Conservation (phyloP, 768 basidiomycete genomes). For the Rhizopogon vinicolor region DNA sequence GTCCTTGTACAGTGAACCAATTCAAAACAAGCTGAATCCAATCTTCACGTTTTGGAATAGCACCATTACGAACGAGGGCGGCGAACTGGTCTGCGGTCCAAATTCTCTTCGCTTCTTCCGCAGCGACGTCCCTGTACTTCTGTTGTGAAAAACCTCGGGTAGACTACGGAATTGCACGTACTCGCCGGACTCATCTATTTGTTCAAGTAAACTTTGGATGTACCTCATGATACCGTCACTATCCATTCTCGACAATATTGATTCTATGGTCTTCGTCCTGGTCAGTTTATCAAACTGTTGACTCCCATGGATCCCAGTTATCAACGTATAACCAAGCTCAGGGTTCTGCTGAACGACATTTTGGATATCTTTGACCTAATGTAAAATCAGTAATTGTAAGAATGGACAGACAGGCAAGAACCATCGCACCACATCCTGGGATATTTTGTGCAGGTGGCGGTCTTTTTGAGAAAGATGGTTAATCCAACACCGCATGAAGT, state of each 20-base stretch:
- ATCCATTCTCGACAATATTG: slow-evolving; percentile 72
- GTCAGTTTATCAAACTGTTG: slow-evolving; percentile 91
- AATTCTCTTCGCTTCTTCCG: slow-evolving; percentile 50
- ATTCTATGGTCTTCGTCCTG: slow-evolving; percentile 88
- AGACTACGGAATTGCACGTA: slow-evolving; percentile 23
- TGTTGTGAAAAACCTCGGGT: neutral
- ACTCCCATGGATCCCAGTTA: slow-evolving; percentile 79
- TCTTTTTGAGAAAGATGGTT: slow-evolving; percentile 89
- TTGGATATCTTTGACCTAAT: slow-evolving; percentile 72
- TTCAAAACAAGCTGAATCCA: slow-evolving; percentile 76
- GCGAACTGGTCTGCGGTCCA: slow-evolving; percentile 90
- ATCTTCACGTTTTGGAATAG: slow-evolving; percentile 73
- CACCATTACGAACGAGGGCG: slow-evolving; percentile 71
- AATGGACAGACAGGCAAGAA: neutral
- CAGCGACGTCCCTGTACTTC: slow-evolving; percentile 37
- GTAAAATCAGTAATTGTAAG: neutral
- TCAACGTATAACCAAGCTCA: slow-evolving; percentile 75
- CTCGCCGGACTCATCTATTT: slow-evolving; percentile 47
- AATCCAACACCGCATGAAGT: slow-evolving; percentile 96
- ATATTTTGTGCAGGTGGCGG: slow-evolving; percentile 85
- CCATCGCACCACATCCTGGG: slow-evolving; percentile 67
- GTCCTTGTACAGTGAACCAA: slow-evolving; percentile 78
- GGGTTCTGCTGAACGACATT: slow-evolving; percentile 71
- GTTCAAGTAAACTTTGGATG: slow-evolving; percentile 62
- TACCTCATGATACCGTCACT: slow-evolving; percentile 72